Conservation (phyloP, 495 filamentous ascomycete genomes). For the Penicillium macrosclerotiorum region DNA sequence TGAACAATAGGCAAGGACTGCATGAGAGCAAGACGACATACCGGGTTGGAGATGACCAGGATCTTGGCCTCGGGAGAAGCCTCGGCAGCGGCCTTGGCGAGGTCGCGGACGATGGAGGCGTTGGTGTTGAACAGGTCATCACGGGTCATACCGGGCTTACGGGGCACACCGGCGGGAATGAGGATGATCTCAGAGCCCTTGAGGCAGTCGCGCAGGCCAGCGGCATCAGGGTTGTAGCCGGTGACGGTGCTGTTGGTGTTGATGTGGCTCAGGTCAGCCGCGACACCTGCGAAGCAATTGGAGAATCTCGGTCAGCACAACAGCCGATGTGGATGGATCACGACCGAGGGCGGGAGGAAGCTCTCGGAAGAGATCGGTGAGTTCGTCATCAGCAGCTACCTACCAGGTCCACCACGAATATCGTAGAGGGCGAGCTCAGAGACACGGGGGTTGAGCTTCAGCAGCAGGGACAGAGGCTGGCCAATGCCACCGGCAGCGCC, state of each 20-base stretch:
- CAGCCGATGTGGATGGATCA: not conserved
- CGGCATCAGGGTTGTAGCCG: conserved; percentile 76
- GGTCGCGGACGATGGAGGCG: conserved; percentile 97
- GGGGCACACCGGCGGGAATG: conserved; percentile 96
- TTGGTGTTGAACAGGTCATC: conserved; percentile 99
- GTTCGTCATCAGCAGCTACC: conserved; percentile 33
- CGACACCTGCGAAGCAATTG: conserved; percentile 68
- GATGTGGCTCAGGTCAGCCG: conserved; percentile 95
- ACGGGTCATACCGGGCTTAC: conserved; percentile 99
- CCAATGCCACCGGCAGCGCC: conserved; percentile 97
- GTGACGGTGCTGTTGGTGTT: conserved; percentile 96
- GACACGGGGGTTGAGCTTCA: conserved; percentile 96
- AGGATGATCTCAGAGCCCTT: conserved; percentile 89
- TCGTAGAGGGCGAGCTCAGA: conserved; percentile 94
- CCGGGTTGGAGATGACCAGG: conserved; percentile 97
- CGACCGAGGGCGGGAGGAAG: not conserved
- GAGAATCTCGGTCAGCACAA: not conserved
- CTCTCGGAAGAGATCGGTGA: too few species aligned
- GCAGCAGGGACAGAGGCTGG: conserved; percentile 92
- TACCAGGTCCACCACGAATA: conserved; percentile 92
- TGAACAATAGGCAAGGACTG: too few species aligned
- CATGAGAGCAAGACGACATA: too few species aligned
- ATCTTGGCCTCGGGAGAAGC: conserved; percentile 89
- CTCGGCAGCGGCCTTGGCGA: conserved; percentile 92
- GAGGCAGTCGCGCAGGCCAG: conserved; percentile 73